These are phyloP conservation scores for Fusarium acutatum DNA, from an alignment of 2,329 filamentous ascomycete genomes.

Conservation along the genomic window DNA sequence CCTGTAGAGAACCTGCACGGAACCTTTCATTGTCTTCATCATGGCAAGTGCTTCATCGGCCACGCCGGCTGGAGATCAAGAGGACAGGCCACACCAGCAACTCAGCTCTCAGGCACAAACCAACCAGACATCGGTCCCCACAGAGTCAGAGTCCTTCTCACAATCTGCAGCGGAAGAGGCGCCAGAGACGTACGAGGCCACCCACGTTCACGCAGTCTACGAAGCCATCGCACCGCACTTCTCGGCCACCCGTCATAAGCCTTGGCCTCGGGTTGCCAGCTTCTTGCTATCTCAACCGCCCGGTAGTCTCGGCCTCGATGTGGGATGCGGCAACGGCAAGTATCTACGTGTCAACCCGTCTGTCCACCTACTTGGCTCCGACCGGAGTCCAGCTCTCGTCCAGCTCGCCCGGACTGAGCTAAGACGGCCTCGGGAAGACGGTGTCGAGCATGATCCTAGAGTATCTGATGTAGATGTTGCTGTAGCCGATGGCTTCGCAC, in stretches of 20 bases:
- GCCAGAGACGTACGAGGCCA: slow-evolving; percentile 76
- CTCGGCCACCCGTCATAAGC: slow-evolving; percentile 80
- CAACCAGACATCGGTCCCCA: slow-evolving; percentile 1
- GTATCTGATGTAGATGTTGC: slow-evolving; percentile 68
- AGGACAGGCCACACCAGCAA: slow-evolving; percentile 21
- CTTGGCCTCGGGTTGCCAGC: slow-evolving; percentile 88
- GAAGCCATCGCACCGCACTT: slow-evolving; percentile 87
- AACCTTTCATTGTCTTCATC: slow-evolving; percentile 5
- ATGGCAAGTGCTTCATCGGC: slow-evolving; percentile 41
- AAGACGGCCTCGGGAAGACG: slow-evolving; percentile 25
- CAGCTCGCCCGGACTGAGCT: slow-evolving; percentile 54
- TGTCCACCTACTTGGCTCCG: slow-evolving; percentile 84
- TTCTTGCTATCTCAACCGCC: slow-evolving; percentile 74
- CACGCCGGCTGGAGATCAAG: slow-evolving; percentile 32
- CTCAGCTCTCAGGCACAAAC: slow-evolving; percentile 16
- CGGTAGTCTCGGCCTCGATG: slow-evolving; percentile 84
- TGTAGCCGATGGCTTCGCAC: slow-evolving; percentile 82
- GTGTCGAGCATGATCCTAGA: slow-evolving; percentile 17
- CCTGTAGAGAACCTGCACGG: slow-evolving; percentile 1
- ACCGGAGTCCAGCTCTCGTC: slow-evolving; percentile 73
- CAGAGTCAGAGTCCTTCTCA: slow-evolving; percentile 13
- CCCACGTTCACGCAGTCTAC: slow-evolving; percentile 93
- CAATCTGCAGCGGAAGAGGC: slow-evolving; percentile 38
- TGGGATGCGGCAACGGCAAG: slow-evolving; percentile 98
- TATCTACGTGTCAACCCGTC: slow-evolving; percentile 82